Evolutionary conservation across 2,329 filamentous ascomycete genomes (phyloP).

Genomic region (Neophaeococcomyces aloes): DNA sequence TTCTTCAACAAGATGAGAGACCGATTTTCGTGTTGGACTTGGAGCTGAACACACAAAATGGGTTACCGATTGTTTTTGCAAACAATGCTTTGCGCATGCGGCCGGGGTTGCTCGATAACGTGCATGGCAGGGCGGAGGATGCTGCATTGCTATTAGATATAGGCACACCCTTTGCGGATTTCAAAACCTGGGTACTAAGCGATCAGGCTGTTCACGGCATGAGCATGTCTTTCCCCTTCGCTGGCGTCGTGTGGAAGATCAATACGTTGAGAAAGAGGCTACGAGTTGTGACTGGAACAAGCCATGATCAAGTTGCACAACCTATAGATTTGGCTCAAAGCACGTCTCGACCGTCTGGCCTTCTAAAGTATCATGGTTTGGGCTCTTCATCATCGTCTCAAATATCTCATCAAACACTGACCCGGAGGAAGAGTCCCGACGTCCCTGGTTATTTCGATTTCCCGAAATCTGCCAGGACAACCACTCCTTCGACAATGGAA

Average conservation of each 20-base stretch:
- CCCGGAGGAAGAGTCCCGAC: not conserved
- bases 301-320: constrained; percentile 18
- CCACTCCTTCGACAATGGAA: constrained; percentile 1
- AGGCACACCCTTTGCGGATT: constrained; percentile 42
- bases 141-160: constrained; percentile 33
- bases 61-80: constrained; percentile 54
- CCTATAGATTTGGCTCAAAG: constrained; percentile 21
- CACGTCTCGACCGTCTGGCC: constrained; percentile 13
- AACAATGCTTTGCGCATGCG: constrained; percentile 57
- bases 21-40: constrained; percentile 68
- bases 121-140: constrained; percentile 42
- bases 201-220: constrained; percentile 44
- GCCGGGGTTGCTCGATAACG: constrained; percentile 44
- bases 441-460: constrained; percentile 18
- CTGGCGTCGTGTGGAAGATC: constrained; percentile 57
- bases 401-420: constrained; percentile 11
- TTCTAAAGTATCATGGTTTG: constrained; percentile 27
- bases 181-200: constrained; percentile 59
- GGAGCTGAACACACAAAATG: constrained; percentile 42
- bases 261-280: constrained; percentile 59
- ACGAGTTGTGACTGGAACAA: constrained; percentile 53
- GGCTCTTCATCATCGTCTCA: constrained; percentile 17
- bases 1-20: constrained; percentile 65
- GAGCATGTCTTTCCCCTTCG: constrained; percentile 49
- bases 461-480: not conserved